Base-by-base conservation (phyloP, 208 protist genomes). In the Crithidia sp. region DNA sequence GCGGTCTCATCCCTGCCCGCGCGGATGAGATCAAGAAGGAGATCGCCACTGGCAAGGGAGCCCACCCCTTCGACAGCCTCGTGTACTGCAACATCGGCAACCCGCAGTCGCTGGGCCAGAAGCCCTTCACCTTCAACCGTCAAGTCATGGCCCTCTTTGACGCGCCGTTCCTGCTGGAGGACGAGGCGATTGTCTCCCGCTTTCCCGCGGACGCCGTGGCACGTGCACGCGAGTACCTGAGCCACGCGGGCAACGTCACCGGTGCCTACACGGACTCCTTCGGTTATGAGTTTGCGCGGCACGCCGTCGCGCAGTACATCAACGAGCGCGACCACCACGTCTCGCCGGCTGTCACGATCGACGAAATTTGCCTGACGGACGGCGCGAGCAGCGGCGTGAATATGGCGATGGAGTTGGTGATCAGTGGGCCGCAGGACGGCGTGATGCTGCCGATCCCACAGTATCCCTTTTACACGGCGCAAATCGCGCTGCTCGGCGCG, bases 21-120 rank as follows among this genome's bases (percentile, higher is more conserved):
- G 92, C 93, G 39, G 79, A 91, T 50, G 83, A 90, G 73, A 94
- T 98, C 72, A 81, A 94, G 66, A 43, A 79, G 36, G 76, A 90
- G 60, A 77, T 98, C 40, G 78, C 81, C 8, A 63, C 57, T 9
- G 87, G 82, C 61, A 71, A 58, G 58, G 65, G 44, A 12, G 76
- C 69, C 14, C 83, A 94, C 68, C 69, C 83, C 7, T 97, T 97
- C 76, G 4, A 84, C 36, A 75, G 94, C 49, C 81, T 99, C 16
- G 87, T 99, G 58, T 96, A 93, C 76, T 99, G 99, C 88, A 99
- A 99, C 88, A 99, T 99, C 82, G 99, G 99, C 69, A 99, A 99
- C 83, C 99, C 98, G 47, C 98, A 99, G 81, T 79, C 87, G 74
- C 82, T 99, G 14, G 71, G 93, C 19, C 98, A 99, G 85, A 84